Percentiles rank a stretch among this genome's conserved stretches.
These are phyloP conservation scores for Ophiostoma populinum DNA, from an alignment of 2,329 filamentous ascomycete genomes.

Conservation along the genomic window DNA sequence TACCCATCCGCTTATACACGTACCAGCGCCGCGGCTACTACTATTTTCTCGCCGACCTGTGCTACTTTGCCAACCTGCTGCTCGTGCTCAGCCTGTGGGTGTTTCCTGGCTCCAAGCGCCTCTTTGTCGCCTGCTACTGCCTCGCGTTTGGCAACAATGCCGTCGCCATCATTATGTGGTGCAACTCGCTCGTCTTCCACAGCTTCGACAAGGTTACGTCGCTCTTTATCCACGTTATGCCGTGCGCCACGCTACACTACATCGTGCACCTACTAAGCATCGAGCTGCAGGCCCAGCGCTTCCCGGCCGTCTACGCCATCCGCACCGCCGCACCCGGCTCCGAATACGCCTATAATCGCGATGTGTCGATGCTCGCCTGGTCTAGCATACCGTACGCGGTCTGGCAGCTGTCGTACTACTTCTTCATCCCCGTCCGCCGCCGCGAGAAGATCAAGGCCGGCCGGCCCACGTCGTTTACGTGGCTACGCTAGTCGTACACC, in stretches of 20 bases:
- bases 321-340: conserved; percentile 51
- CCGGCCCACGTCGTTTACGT: conserved; percentile 90
- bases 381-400: conserved; percentile 80
- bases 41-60: conserved; percentile 93
- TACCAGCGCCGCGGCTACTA: conserved; percentile 88
- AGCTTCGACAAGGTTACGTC: conserved; percentile 96
- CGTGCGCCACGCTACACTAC: conserved; percentile 81
- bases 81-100: conserved; percentile 71
- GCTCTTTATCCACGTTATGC: conserved; percentile 99
- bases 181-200: conserved; percentile 95
- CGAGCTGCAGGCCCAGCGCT: conserved; percentile 48
- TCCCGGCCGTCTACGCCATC: conserved; percentile 75
- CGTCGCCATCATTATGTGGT: conserved; percentile 96
- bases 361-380: conserved; percentile 81
- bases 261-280: conserved; percentile 65
- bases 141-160: conserved; percentile 93
- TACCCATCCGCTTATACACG: conserved; percentile 85
- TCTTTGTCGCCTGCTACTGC: conserved; percentile 86
- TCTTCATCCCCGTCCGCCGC: conserved; percentile 88
- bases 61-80: conserved; percentile 93
- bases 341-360: conserved; percentile 58
- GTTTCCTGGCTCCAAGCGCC: conserved; percentile 75
- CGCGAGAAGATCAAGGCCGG: conserved; percentile 91
- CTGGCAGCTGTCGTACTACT: conserved; percentile 88
- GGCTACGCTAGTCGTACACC: conserved; percentile 85